A percentile compares a stretch with the other conserved stretches of the same genome.
phyloP scores from a whole-genome alignment of 495 filamentous ascomycete genomes.

The Pseudoneurospora amorphoporcata region DNA sequence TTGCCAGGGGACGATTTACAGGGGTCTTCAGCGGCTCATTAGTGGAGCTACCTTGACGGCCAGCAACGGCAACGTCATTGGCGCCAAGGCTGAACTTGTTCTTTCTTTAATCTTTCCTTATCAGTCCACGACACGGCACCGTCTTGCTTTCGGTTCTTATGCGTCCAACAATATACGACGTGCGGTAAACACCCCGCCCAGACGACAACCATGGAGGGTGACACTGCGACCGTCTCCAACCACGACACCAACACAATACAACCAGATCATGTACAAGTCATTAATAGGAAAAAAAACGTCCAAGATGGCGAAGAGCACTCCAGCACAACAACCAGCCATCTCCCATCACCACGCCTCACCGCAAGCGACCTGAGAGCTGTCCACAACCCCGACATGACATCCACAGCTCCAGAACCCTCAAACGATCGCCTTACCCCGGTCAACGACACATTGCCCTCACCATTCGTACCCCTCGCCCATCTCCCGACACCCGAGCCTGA shows the following conservation, averaged over 20 bases:
- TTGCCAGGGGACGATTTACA: background rate
- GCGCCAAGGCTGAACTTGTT: background rate
- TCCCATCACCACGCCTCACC: conserved; percentile 7
- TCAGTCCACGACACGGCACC: background rate
- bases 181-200: background rate
- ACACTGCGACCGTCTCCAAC: background rate
- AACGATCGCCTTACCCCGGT: conserved; percentile 23
- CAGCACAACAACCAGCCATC: background rate
- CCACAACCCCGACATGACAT: conserved; percentile 1
- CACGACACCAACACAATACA: background rate
- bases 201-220: background rate
- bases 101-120: background rate
- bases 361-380: background rate
- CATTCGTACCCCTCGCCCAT: background rate
- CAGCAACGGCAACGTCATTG: background rate
- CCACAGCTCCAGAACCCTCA: conserved; percentile 18
- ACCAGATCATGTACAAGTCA: background rate
- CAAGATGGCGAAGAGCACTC: background rate
- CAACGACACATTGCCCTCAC: conserved; percentile 3
- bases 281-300: background rate
- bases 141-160: background rate
- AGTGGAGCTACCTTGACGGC: background rate
- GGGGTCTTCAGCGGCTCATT: background rate
- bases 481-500: background rate
- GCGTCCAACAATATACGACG: background rate